These are phyloP conservation scores for Phytophthora macrochlamydospora DNA, from an alignment of 352 stramenopile species.

Conservation along the genomic window DNA sequence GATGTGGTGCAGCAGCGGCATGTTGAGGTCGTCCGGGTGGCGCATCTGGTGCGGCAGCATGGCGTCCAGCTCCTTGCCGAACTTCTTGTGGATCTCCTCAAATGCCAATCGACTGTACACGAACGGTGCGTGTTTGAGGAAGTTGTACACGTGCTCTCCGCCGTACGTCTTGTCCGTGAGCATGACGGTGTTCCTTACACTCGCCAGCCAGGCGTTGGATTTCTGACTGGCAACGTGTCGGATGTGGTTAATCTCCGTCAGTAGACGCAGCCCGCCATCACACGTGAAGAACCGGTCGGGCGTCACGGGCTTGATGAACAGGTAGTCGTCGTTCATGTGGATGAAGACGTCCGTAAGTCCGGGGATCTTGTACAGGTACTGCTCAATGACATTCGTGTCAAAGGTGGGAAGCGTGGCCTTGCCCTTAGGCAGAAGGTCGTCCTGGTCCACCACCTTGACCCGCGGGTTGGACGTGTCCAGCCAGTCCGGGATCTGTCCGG, in stretches of 20 bases:
- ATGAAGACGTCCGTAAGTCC: slow-evolving; percentile 88
- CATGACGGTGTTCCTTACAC: slow-evolving; percentile 77
- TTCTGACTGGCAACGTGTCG: slow-evolving; percentile 68
- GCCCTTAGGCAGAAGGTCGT: slow-evolving; percentile 70
- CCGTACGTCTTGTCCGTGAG: slow-evolving; percentile 77
- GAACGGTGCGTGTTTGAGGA: slow-evolving; percentile 86
- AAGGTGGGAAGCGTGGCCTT: slow-evolving; percentile 71
- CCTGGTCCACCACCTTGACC: slow-evolving; percentile 77
- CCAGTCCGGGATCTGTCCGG: slow-evolving; percentile 83
- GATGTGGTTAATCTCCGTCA: slow-evolving; percentile 88
- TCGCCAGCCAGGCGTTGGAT: slow-evolving; percentile 74
- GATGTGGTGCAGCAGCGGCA: slow-evolving; percentile 83
- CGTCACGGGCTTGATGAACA: slow-evolving; percentile 84
- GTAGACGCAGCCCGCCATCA: slow-evolving; percentile 68
- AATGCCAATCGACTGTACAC: slow-evolving; percentile 80
- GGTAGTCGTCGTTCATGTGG: slow-evolving; percentile 92
- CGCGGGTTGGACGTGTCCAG: slow-evolving; percentile 71
- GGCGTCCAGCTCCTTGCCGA: slow-evolving; percentile 51
- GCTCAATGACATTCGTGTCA: slow-evolving; percentile 87
- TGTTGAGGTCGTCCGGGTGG: slow-evolving; percentile 76
- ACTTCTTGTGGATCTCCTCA: slow-evolving; percentile 79
- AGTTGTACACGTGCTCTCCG: slow-evolving; percentile 86
- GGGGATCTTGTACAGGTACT: slow-evolving; percentile 87
- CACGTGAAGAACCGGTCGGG: slow-evolving; percentile 88
- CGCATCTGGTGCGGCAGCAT: slow-evolving; percentile 71